Conservation (phyloP, 192 early-diverging fungal genomes). For the Anaeromyces robustus region DNA sequence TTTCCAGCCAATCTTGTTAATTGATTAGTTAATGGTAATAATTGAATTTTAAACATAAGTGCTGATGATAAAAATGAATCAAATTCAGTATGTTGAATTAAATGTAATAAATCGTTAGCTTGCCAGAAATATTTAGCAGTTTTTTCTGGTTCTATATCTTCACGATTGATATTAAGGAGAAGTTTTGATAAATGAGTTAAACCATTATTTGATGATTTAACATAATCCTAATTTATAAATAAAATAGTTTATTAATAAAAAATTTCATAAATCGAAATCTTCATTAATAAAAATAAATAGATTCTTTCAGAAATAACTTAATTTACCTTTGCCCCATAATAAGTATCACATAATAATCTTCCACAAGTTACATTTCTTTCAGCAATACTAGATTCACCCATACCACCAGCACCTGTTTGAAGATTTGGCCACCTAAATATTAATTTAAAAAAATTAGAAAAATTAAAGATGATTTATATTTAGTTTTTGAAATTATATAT, state of each 20-base stretch:
- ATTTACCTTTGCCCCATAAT: slow-evolving; percentile 53
- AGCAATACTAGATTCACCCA: slow-evolving; percentile 53
- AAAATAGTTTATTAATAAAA: neutral
- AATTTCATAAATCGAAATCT: slow-evolving; percentile 2
- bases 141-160: slow-evolving; percentile 48
- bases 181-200: slow-evolving; percentile 59
- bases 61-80: slow-evolving; percentile 65
- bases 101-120: slow-evolving; percentile 37
- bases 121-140: slow-evolving; percentile 40
- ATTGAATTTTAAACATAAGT: slow-evolving; percentile 80
- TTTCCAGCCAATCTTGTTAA: slow-evolving; percentile 88
- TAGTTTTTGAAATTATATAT: no score
- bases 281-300: no score
- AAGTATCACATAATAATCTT: slow-evolving; percentile 86
- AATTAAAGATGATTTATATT: neutral
- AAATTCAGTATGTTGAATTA: slow-evolving; percentile 64
- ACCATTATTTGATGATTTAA: slow-evolving; percentile 70
- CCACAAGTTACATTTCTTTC: slow-evolving; percentile 69
- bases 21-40: slow-evolving; percentile 79
- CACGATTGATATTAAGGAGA: slow-evolving; percentile 61
- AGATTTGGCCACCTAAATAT: slow-evolving; percentile 61
- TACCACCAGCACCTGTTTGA: slow-evolving; percentile 65
- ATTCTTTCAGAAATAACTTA: no score
- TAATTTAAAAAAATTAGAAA: neutral
- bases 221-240: slow-evolving; percentile 30